Conservation (phyloP, 2,329 filamentous ascomycete genomes). For the Fusarium sp. region DNA sequence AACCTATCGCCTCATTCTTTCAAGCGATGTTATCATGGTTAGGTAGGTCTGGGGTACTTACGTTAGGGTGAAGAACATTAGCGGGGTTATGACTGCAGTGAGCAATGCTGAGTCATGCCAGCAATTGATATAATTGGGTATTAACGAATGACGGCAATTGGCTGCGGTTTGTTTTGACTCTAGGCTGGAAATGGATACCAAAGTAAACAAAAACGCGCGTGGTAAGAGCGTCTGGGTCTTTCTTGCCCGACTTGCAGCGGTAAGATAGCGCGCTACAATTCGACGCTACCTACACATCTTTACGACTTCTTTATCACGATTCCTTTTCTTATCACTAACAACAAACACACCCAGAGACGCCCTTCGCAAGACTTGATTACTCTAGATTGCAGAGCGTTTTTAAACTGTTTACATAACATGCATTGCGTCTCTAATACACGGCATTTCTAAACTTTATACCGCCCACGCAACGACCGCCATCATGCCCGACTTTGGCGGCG, state of each 20-base stretch:
- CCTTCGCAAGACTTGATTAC: neutral
- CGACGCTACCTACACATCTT: slow-evolving; percentile 18
- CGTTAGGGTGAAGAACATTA: slow-evolving; percentile 10
- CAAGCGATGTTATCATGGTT: slow-evolving; percentile 35
- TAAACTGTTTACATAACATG: slow-evolving; percentile 31
- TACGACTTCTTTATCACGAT: slow-evolving; percentile 32
- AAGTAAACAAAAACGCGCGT: slow-evolving; percentile 57
- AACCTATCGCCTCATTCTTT: slow-evolving; percentile 28
- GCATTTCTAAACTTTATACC: slow-evolving; percentile 33
- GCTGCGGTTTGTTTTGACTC: slow-evolving; percentile 38
- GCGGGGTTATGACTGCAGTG: slow-evolving; percentile 29
- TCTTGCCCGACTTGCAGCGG: slow-evolving; percentile 27
- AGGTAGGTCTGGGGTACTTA: slow-evolving; percentile 13
- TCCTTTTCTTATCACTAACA: slow-evolving; percentile 30
- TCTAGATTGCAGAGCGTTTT: neutral
- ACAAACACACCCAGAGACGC: slow-evolving; percentile 25
- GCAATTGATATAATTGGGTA: slow-evolving; percentile 1
- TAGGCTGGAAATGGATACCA: slow-evolving; percentile 48
- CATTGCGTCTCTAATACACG: slow-evolving; percentile 22
- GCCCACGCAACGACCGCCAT: slow-evolving; percentile 32
- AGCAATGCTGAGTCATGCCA: slow-evolving; percentile 11
- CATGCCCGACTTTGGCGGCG: slow-evolving; percentile 72
- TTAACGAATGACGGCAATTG: slow-evolving; percentile 17
- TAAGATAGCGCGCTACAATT: slow-evolving; percentile 36
- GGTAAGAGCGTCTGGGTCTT: slow-evolving; percentile 29